Evolutionary conservation across 345 rosid species (phyloP).

Genomic region (Sisymbrium altissimum): DNA sequence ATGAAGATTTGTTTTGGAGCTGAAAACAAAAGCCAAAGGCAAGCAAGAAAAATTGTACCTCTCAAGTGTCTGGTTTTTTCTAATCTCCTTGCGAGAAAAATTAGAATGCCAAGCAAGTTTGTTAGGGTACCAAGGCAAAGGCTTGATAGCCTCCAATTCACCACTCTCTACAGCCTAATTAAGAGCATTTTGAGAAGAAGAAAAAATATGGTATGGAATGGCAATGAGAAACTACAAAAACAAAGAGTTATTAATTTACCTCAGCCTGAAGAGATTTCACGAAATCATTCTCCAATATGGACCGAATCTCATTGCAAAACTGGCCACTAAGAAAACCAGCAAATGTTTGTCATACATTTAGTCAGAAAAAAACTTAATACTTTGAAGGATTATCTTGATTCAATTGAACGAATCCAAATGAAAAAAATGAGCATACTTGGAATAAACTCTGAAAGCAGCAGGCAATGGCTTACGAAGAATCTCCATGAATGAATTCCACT

Average conservation of each 20-base stretch:
- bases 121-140: conserved; percentile 87
- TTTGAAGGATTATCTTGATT: not conserved
- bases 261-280: conserved; percentile 70
- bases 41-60: no score
- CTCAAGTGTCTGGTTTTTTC: conserved; percentile 87
- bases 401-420: not conserved
- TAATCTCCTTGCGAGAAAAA: conserved; percentile 87
- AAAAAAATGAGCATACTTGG: conserved; percentile 42
- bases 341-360: not conserved
- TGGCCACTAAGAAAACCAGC: conserved; percentile 67
- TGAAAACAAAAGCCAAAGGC: conserved; percentile 10
- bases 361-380: not conserved
- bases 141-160: conserved; percentile 77
- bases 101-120: conserved; percentile 93
- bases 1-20: not conserved
- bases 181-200: not conserved
- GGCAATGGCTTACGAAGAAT: conserved; percentile 83
- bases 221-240: conserved; percentile 4
- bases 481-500: conserved; percentile 75
- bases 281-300: conserved; percentile 80
- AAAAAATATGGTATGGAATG: not conserved
- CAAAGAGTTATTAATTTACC: conserved; percentile 32
- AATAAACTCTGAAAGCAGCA: conserved; percentile 93
- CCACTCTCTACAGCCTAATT: conserved; percentile 56
- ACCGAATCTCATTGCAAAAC: conserved; percentile 63